Conservation (phyloP, 495 filamentous ascomycete genomes). For the Beverwykella pulmonaria region DNA sequence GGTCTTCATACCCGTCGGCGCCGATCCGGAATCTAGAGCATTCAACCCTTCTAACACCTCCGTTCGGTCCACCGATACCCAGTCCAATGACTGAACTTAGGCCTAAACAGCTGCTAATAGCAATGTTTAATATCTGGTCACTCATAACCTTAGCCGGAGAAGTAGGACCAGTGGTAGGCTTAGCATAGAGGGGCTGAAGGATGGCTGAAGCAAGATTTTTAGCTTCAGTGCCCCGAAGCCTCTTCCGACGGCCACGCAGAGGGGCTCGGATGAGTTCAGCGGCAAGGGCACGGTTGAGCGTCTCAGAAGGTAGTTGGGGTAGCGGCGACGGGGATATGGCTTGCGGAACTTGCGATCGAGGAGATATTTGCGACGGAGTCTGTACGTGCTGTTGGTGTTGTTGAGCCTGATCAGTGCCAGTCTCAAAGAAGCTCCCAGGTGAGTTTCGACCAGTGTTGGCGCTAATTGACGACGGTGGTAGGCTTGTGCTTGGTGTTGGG, state of each 20-base stretch:
- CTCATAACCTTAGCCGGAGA: slow-evolving; percentile 19
- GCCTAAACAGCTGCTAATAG: slow-evolving; percentile 44
- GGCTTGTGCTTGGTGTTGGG: slow-evolving; percentile 16
- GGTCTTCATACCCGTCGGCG: slow-evolving; percentile 45
- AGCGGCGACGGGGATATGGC: not conserved
- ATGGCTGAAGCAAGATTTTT: slow-evolving; percentile 45
- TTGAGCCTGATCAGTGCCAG: slow-evolving; percentile 4
- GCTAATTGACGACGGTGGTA: slow-evolving; percentile 39
- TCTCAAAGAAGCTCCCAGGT: slow-evolving; percentile 34
- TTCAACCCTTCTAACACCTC: slow-evolving; percentile 39
- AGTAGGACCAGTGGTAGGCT: slow-evolving; percentile 20
- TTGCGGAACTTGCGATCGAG: slow-evolving; percentile 1
- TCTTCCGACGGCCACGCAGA: slow-evolving; percentile 40
- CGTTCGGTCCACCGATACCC: slow-evolving; percentile 39
- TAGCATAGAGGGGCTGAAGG: slow-evolving; percentile 34
- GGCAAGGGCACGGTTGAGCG: slow-evolving; percentile 44
- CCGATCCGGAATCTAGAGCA: slow-evolving; percentile 42
- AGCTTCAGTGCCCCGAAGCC: slow-evolving; percentile 46
- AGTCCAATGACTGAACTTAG: slow-evolving; percentile 38
- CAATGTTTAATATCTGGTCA: slow-evolving; percentile 39
- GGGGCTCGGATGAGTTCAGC: slow-evolving; percentile 45
- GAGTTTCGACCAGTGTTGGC: slow-evolving; percentile 41
- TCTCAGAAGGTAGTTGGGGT: slow-evolving; percentile 20
- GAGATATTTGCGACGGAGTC: not conserved
- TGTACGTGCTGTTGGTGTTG: not conserved